These are phyloP conservation scores for Mrakiaceae sp. DNA, from an alignment of 1,284 basidiomycete genomes.

Conservation along the genomic window DNA sequence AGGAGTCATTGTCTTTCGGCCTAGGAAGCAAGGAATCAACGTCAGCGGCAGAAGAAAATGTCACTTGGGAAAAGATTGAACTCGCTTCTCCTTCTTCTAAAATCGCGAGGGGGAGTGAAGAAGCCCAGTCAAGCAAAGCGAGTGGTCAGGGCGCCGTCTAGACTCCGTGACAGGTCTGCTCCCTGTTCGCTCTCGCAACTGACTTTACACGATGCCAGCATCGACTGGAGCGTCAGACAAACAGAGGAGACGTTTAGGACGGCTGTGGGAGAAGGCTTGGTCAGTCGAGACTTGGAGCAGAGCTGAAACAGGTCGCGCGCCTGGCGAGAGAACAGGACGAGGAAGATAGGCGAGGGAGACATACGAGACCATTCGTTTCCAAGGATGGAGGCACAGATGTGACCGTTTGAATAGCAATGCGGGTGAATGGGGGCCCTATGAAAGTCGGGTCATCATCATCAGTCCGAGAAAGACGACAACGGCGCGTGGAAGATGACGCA, in stretches of 20 bases:
- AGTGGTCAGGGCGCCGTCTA: not conserved
- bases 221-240: constrained; percentile 1
- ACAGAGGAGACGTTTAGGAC: constrained; percentile 1
- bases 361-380: not conserved
- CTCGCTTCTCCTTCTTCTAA: constrained; percentile 2
- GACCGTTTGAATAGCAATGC: constrained; percentile 10
- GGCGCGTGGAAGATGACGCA: not conserved
- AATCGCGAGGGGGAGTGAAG: not conserved
- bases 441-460: too few species aligned
- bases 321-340: not conserved
- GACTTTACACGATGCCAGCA: constrained; percentile 4
- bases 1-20: constrained; percentile 1
- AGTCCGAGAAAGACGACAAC: not conserved
- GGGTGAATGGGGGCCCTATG: constrained; percentile 1
- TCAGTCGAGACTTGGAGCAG: not conserved
- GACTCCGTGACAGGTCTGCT: not conserved
- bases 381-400: not conserved
- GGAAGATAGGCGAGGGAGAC: not conserved
- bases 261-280: not conserved
- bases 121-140: not conserved
- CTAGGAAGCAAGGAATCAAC: not conserved
- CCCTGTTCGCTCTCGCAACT: not conserved
- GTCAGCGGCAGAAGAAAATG: not conserved
- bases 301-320: not conserved
- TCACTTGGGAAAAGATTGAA: not conserved